phyloP scores from a whole-genome alignment of 352 stramenopile genomes.

The Peronospora farinosa region DNA sequence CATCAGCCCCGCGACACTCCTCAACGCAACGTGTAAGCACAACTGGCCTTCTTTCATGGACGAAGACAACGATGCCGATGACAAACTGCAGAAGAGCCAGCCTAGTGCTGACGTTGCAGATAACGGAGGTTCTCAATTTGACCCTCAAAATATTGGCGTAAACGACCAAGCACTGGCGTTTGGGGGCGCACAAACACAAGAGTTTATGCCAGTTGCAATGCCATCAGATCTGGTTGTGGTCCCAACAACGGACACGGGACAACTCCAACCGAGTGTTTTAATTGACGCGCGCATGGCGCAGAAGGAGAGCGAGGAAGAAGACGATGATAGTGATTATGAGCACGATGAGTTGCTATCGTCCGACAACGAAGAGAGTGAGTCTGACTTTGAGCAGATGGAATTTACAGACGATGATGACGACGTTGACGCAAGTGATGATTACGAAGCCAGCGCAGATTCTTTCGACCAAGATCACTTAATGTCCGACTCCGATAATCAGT shows the following conservation, averaged over 20 bases:
- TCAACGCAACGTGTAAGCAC: conserved; percentile 70
- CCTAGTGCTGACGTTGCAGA: neutral
- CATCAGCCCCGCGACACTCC: conserved; percentile 50
- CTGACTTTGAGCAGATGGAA: conserved; percentile 72
- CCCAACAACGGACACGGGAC: neutral
- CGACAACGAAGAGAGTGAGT: conserved; percentile 63
- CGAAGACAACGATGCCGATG: conserved; percentile 32
- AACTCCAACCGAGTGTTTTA: conserved; percentile 8
- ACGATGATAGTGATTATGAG: conserved; percentile 82
- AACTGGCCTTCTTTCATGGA: conserved; percentile 79
- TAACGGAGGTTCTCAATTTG: neutral
- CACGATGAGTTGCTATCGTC: conserved; percentile 76
- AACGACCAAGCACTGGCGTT: conserved; percentile 1
- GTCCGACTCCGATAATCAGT: conserved; percentile 27
- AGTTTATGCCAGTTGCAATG: conserved; percentile 20
- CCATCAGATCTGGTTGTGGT: conserved; percentile 11
- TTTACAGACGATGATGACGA: conserved; percentile 59
- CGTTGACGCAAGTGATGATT: conserved; percentile 26
- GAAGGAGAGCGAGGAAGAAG: conserved; percentile 37
- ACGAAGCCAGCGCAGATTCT: conserved; percentile 12
- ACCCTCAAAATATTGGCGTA: neutral
- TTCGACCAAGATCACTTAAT: conserved; percentile 19
- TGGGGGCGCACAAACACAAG: conserved; percentile 3
- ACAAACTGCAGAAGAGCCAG: conserved; percentile 15
- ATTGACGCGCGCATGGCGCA: conserved; percentile 9